Evolutionary conservation across 352 stramenopile species (phyloP).

Genomic region (Phytophthora rubi): DNA sequence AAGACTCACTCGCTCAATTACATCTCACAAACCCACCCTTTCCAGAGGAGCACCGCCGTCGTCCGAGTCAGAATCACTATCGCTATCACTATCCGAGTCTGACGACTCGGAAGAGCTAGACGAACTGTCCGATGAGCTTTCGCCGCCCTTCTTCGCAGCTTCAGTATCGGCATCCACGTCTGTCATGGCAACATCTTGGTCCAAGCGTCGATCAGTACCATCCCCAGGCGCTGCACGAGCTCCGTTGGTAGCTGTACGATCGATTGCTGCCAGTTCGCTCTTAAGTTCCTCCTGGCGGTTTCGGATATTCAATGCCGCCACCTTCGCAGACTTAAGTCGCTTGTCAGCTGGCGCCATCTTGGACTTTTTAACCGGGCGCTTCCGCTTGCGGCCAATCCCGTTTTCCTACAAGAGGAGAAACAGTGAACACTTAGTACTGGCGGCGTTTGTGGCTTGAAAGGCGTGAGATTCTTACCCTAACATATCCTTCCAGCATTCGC

Average conservation of each 20-base stretch:
- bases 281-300: constrained; percentile 81
- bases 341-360: constrained; percentile 64
- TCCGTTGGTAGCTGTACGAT: constrained; percentile 40
- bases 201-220: constrained; percentile 31
- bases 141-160: constrained; percentile 39
- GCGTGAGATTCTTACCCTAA: constrained; percentile 72
- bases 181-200: constrained; percentile 62
- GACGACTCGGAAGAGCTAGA: constrained; percentile 84
- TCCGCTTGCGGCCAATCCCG: constrained; percentile 87
- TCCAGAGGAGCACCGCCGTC: constrained; percentile 76
- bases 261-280: constrained; percentile 77
- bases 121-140: constrained; percentile 67
- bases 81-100: constrained; percentile 87
- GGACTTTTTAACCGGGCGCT: constrained; percentile 68
- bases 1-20: constrained; percentile 55
- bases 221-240: constrained; percentile 18
- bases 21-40: constrained; percentile 81
- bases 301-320: constrained; percentile 79
- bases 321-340: constrained; percentile 83
- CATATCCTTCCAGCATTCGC: constrained; percentile 90
- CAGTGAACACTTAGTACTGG: constrained; percentile 30
- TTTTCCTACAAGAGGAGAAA: constrained; percentile 65
- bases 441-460: constrained; percentile 24
- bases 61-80: constrained; percentile 88
- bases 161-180: constrained; percentile 50